phyloP scores from a whole-genome alignment of 2,329 filamentous ascomycete species.

The Verticillium zaregamsianum region DNA sequence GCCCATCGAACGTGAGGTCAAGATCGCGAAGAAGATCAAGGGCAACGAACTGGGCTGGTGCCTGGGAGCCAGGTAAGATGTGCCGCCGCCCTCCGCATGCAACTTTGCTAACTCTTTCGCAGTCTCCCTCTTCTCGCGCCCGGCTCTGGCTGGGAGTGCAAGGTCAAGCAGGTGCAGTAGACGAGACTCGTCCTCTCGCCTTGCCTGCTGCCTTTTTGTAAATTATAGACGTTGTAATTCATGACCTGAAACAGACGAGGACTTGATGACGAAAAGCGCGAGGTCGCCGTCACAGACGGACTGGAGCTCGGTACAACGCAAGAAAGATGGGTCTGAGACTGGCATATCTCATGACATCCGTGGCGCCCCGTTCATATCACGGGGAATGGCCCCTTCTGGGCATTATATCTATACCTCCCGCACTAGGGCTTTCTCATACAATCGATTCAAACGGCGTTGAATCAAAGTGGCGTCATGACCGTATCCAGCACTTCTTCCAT shows the following conservation, averaged over 20 bases:
- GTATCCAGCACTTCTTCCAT: slow-evolving; percentile 59
- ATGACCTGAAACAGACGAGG: slow-evolving; percentile 9
- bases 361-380: neutral
- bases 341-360: neutral
- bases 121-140: slow-evolving; percentile 81
- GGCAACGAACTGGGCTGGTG: slow-evolving; percentile 97
- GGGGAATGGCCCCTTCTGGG: neutral
- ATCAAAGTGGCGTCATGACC: slow-evolving; percentile 50
- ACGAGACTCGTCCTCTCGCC: slow-evolving; percentile 11
- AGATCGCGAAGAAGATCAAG: slow-evolving; percentile 98
- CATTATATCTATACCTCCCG: neutral
- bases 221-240: slow-evolving; percentile 15
- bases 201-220: slow-evolving; percentile 8
- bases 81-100: neutral
- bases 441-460: neutral
- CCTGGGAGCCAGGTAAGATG: slow-evolving; percentile 81
- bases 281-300: neutral
- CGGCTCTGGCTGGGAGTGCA: slow-evolving; percentile 86
- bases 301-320: neutral
- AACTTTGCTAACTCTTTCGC: slow-evolving; percentile 28
- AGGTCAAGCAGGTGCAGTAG: slow-evolving; percentile 69
- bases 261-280: neutral
- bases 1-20: slow-evolving; percentile 92
- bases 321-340: neutral
- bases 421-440: neutral